phyloP scores from a whole-genome alignment of 78 protist species.

The Planoprotostelium fungivorum region DNA sequence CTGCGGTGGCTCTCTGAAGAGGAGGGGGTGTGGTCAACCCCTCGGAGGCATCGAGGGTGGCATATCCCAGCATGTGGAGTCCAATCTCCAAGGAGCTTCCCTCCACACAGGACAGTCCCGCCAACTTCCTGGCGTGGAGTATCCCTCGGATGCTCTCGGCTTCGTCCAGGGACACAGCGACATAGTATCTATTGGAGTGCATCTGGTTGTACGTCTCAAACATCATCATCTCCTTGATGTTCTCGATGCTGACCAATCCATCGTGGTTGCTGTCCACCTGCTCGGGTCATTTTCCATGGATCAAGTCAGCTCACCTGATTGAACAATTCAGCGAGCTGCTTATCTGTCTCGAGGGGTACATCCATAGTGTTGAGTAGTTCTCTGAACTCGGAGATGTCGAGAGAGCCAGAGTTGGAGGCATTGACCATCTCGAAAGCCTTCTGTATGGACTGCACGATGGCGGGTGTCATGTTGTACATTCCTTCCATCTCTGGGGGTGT shows the following conservation, averaged over 20 bases:
- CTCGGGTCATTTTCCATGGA: background rate
- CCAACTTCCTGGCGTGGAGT: conserved; percentile 17
- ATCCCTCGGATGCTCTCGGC: conserved; percentile 57
- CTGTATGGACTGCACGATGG: background rate
- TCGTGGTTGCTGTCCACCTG: background rate
- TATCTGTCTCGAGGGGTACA: background rate
- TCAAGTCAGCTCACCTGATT: background rate
- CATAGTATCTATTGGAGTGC: conserved; percentile 1
- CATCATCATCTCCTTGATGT: background rate
- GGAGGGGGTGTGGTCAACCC: background rate
- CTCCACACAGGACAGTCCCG: background rate
- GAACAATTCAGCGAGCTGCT: background rate
- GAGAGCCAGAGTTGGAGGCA: background rate
- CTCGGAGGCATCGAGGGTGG: background rate
- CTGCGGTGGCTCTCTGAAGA: background rate
- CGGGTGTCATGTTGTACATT: background rate
- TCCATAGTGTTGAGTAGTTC: background rate
- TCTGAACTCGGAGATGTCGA: background rate
- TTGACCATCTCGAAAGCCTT: background rate
- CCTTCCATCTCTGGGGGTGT: background rate
- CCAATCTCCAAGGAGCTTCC: background rate
- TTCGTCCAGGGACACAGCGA: conserved; percentile 60
- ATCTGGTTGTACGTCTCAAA: background rate
- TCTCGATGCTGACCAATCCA: background rate
- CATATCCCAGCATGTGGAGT: background rate